Evolutionary conservation across 768 basidiomycete genomes (phyloP).

Genomic region (Tubosaeta brunneosetosa): DNA sequence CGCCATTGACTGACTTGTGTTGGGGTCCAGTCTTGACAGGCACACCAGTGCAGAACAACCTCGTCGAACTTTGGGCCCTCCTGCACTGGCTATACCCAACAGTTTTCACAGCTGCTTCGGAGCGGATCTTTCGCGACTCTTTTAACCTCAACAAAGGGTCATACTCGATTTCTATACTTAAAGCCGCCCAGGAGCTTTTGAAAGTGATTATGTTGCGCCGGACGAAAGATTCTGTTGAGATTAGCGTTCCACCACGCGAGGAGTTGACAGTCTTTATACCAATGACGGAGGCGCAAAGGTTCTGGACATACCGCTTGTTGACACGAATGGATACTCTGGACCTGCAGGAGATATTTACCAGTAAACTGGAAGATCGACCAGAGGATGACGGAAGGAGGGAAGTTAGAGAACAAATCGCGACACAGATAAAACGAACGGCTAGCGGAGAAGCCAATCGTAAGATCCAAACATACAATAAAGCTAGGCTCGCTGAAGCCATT

Average conservation of each 20-base stretch:
- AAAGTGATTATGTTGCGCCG: constrained; percentile 54
- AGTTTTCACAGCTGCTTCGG: constrained; percentile 47
- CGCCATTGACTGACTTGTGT: neutral
- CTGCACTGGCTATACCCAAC: constrained; percentile 53
- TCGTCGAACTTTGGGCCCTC: constrained; percentile 53
- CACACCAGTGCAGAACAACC: constrained; percentile 68
- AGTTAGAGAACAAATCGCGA: constrained; percentile 36
- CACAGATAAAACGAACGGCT: constrained; percentile 34
- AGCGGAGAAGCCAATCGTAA: constrained; percentile 31
- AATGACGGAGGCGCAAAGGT: constrained; percentile 54
- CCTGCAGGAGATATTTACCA: constrained; percentile 44
- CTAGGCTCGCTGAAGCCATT: neutral
- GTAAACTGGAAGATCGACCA: constrained; percentile 23
- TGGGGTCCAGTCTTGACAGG: constrained; percentile 54
- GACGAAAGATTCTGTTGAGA: constrained; percentile 49
- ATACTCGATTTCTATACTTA: constrained; percentile 47
- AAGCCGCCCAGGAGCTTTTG: constrained; percentile 45
- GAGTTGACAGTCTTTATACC: constrained; percentile 56
- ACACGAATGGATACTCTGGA: constrained; percentile 48
- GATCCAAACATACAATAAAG: neutral
- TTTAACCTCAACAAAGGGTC: constrained; percentile 52
- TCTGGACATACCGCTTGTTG: constrained; percentile 56
- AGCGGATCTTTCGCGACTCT: constrained; percentile 45
- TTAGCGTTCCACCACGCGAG: constrained; percentile 51
- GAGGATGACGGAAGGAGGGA: constrained; percentile 37